Base-by-base conservation (phyloP, 106 monocot species). In the Dioscorea alata region DNA sequence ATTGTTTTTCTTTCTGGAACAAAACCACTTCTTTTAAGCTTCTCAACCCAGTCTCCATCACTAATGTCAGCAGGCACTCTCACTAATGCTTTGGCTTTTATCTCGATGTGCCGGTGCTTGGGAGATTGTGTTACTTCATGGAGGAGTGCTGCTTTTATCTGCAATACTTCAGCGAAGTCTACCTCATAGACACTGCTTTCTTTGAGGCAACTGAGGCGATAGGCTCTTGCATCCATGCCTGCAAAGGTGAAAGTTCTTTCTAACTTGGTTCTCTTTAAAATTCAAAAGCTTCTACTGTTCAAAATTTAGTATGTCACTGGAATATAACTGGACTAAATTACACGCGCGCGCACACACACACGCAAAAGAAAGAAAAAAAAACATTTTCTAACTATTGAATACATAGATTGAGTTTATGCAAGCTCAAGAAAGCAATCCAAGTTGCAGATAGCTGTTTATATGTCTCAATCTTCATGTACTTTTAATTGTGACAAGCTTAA, bases 141-240 rank as follows among this genome's bases (percentile, higher is more conserved):
- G 48, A 87, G 57, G 21, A 87, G 82, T 13, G 60, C 56, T 2
- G 66, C 76, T 68, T 83, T 87, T 53, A 74, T 65, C 58, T 83
- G 76, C 51, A 83, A 20, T 15, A 87, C 77, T 31, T 87, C 83
- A 13, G 74, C 74, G 57, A 87, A 87, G 66, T 87, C 87, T 50
- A 90, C 76, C 81, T 94, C 94, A 20, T 90, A 94, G 33, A 94
- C 79, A 16, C 23, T 76, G 82, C 82, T 72, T 22, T 85, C 70
- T 49, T 81, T 83, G 62, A 94, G 72, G 79, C 80, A 94, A 65
- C 66, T 70, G 33, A 94, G 77, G 35, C 94, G 80, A 70, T 94
- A 94, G 12, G 90, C 90, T 64, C 94, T 90, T 63, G 94, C 81
- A 73, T 94, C 94, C 94, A 90, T 90, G n/a, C 94, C 94, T 94